phyloP scores from a whole-genome alignment of 176 grass and related monocot species.

The Aegilops umbellulata region DNA sequence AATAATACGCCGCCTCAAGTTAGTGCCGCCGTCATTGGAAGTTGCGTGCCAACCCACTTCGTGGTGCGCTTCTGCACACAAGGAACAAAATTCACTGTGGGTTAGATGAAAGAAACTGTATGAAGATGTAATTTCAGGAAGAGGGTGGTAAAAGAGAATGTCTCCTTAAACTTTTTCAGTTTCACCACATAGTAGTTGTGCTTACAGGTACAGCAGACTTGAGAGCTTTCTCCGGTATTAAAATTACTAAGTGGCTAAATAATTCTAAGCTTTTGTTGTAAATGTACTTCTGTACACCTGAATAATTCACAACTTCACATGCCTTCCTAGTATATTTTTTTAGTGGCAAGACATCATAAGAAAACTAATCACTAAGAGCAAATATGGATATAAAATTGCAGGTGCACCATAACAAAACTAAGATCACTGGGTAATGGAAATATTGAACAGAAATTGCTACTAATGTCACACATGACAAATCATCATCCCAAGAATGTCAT shows the following conservation, averaged over 20 bases:
- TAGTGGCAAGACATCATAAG: not conserved
- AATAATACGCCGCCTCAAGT: slow-evolving; percentile 45
- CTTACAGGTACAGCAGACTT: not conserved
- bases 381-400: not conserved
- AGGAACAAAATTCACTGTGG: not conserved
- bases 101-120: not conserved
- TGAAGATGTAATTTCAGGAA: not conserved
- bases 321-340: not conserved
- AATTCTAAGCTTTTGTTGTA: not conserved
- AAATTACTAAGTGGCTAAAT: not conserved
- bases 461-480: not conserved
- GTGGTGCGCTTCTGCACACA: slow-evolving; percentile 57
- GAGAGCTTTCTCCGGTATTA: not conserved
- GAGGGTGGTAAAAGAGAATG: not conserved
- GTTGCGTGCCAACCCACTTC: slow-evolving; percentile 73
- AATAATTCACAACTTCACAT: not conserved
- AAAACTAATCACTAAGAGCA: not conserved
- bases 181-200: not conserved
- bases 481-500: not conserved
- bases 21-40: slow-evolving; percentile 56
- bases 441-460: not conserved
- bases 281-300: not conserved
- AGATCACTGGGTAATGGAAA: not conserved
- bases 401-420: not conserved
- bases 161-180: not conserved